Evolutionary conservation across 2,329 filamentous ascomycete genomes (phyloP), one percentile per base, ranked within the genome.

Genomic region (Beauveria australis): DNA sequence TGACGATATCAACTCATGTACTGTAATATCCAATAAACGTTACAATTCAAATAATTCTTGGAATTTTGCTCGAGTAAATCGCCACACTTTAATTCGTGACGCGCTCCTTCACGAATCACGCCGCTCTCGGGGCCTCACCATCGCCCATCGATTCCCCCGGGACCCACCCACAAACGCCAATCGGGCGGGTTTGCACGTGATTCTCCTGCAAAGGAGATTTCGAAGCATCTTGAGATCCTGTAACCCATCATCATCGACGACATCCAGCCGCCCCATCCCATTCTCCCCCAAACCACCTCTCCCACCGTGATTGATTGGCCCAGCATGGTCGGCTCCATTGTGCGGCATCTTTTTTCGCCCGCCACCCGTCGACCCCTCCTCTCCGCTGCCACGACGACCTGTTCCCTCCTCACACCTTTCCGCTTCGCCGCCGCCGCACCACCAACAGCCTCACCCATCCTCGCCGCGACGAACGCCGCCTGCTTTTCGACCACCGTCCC

Each of bases 401-500:
- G 66, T 70, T 51, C 48, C 48, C 62, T 65, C 62, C 61, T 67
- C 62, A 48, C 63, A 53, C 49, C 64, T 66, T 44, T 37, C 18
- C 26, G 18, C 28, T 18, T n/a, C 18, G 18, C 48, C 41, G 58
- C 51, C 53, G 63, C 57, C 41, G 10, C 63, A 56, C 64, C 53
- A 64, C 58, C 63, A 46, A 60, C 65, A 47, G 44, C 43, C 46
- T 47, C 61, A 40, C 70, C 75, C 53, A 66, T 72, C 53, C 70
- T 74, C 58, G 71, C 72, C 40, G 70, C 72, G 63, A 70, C 66
- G 63, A 62, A 66, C 60, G 62, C 52, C 56, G 62, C 52, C 56
- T 68, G 76, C 64, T 87, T 88, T 74, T 81, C 82, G n/a, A 80
- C 80, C 41, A 84, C 87, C 0, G 76, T 83, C 0, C 69, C 77